phyloP scores from a whole-genome alignment of 2,329 filamentous ascomycete genomes.

The Aspergillus bombycis region DNA sequence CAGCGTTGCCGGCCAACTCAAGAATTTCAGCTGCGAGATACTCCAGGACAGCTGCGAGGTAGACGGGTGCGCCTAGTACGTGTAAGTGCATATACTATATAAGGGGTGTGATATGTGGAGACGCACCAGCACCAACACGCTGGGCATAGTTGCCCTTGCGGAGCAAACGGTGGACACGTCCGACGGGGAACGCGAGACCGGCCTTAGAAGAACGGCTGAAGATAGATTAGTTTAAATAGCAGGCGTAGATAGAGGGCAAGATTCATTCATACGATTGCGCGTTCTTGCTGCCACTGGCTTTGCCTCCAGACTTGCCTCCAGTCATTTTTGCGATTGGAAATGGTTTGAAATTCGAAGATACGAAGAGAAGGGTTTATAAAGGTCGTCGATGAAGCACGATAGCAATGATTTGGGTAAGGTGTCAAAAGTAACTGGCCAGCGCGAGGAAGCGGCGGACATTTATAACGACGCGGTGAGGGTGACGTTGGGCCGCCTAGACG shows the following conservation, averaged over 20 bases:
- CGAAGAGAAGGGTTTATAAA: constrained; percentile 1
- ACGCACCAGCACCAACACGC: constrained; percentile 91
- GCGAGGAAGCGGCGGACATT: constrained; percentile 41
- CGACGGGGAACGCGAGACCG: constrained; percentile 97
- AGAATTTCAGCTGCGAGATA: constrained; percentile 57
- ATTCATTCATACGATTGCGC: constrained; percentile 85
- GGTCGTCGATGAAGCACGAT: constrained; percentile 5
- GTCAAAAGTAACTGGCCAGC: constrained; percentile 35
- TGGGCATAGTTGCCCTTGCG: constrained; percentile 99
- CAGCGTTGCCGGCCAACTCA: constrained; percentile 97
- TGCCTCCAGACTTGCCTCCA: constrained; percentile 99
- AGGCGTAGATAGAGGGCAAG: constrained; percentile 11
- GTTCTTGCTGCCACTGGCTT: constrained; percentile 98
- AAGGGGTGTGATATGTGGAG: neutral
- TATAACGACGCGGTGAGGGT: constrained; percentile 49
- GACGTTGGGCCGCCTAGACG: constrained; percentile 46
- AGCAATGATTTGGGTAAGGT: constrained; percentile 27
- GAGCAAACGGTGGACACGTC: constrained; percentile 98
- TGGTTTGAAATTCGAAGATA: constrained; percentile 21
- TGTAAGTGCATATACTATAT: neutral
- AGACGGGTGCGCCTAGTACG: constrained; percentile 75
- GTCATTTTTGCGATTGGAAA: constrained; percentile 80
- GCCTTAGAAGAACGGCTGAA: constrained; percentile 96
- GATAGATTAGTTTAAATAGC: constrained; percentile 44
- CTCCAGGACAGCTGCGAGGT: constrained; percentile 70